Evolutionary conservation across 768 basidiomycete species (phyloP).

Genomic region (Coprinellus micaceus): DNA sequence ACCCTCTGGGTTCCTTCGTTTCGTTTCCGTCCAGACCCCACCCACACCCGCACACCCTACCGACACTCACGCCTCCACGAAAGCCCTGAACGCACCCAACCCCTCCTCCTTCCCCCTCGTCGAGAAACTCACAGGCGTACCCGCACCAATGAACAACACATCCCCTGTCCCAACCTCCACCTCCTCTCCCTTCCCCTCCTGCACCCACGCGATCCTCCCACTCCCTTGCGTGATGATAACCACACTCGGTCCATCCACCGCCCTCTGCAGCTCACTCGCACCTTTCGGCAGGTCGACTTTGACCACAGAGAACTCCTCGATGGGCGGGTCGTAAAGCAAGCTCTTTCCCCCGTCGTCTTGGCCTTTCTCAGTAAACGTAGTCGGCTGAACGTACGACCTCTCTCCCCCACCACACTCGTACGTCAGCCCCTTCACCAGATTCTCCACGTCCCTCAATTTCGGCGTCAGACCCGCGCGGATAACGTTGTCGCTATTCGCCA

Average conservation of each 20-base stretch:
- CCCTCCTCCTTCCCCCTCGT: not conserved
- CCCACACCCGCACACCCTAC: no score
- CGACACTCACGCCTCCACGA: constrained; percentile 2
- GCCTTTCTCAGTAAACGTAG: constrained; percentile 32
- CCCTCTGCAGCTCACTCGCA: constrained; percentile 50
- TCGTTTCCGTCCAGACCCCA: no score
- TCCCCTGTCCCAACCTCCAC: constrained; percentile 58
- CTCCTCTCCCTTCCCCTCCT: constrained; percentile 14
- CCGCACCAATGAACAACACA: constrained; percentile 82
- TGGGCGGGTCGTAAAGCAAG: constrained; percentile 83
- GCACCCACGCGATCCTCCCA: constrained; percentile 54
- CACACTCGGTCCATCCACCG: constrained; percentile 82
- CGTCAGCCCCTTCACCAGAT: constrained; percentile 82
- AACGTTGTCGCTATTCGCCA: constrained; percentile 99
- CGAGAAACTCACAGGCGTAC: constrained; percentile 23
- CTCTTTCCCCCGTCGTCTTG: constrained; percentile 15
- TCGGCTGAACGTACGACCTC: constrained; percentile 68
- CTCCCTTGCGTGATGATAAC: constrained; percentile 69
- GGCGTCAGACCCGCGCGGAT: constrained; percentile 97
- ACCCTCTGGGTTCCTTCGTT: no score
- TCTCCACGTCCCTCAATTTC: constrained; percentile 90
- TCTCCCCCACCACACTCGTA: constrained; percentile 69
- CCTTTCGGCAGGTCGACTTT: constrained; percentile 47
- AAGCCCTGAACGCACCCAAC: constrained; percentile 2
- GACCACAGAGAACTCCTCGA: constrained; percentile 90